Conservation (phyloP, 495 filamentous ascomycete genomes). For the Hypoxylon rickii region DNA sequence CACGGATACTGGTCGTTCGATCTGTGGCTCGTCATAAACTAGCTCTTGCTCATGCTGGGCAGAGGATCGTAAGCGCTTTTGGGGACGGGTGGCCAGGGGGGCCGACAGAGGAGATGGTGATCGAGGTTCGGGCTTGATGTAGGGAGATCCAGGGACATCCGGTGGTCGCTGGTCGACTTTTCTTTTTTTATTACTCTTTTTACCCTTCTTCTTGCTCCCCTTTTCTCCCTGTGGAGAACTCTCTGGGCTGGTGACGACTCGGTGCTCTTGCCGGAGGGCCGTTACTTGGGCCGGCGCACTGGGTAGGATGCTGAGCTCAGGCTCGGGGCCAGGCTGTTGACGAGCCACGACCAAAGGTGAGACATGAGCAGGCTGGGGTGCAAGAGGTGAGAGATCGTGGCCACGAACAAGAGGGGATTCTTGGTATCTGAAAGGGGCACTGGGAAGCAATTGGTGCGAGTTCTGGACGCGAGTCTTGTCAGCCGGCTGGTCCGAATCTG, state of each 20-base stretch:
- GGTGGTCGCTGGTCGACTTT: constrained; percentile 48
- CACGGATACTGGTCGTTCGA: constrained; percentile 32
- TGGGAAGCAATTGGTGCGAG: constrained; percentile 40
- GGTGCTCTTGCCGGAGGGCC: constrained; percentile 50
- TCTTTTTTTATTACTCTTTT: constrained; percentile 58
- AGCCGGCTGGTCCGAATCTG: constrained; percentile 42
- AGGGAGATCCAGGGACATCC: constrained; percentile 52
- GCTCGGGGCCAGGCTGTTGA: constrained; percentile 54
- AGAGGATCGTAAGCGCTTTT: constrained; percentile 57
- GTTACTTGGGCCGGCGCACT: constrained; percentile 55
- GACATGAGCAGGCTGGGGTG: constrained; percentile 80
- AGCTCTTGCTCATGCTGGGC: constrained; percentile 48
- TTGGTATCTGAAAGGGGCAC: constrained; percentile 37
- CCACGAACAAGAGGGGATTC: constrained; percentile 46
- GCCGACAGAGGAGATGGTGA: constrained; percentile 76
- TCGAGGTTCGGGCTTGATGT: constrained; percentile 85
- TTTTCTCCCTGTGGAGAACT: constrained; percentile 53
- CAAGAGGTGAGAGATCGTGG: constrained; percentile 68
- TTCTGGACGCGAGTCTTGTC: constrained; percentile 42
- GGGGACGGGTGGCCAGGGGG: constrained; percentile 53
- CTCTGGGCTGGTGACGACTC: constrained; percentile 53
- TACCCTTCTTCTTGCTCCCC: constrained; percentile 45
- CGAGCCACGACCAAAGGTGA: constrained; percentile 73
- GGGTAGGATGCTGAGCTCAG: constrained; percentile 35
- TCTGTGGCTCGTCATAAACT: constrained; percentile 49